A percentile compares a stretch with the other conserved stretches of the same genome.
These are phyloP conservation scores for Talaromyces sp. DNA, from an alignment of 2,329 filamentous ascomycete species.

Conservation along the genomic window DNA sequence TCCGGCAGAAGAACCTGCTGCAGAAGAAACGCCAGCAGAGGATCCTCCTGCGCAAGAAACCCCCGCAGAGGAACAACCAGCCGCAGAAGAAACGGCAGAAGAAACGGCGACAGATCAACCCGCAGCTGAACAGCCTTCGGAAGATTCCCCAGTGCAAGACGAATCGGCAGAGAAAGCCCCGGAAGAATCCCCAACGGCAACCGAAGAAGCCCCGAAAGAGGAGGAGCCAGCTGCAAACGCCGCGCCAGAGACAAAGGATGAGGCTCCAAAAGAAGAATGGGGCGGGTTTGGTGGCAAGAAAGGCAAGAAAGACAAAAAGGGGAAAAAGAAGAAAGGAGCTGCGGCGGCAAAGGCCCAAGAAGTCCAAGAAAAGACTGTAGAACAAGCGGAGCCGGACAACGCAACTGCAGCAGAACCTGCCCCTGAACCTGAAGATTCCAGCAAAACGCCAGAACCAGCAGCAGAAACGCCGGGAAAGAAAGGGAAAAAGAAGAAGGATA, in stretches of 20 bases:
- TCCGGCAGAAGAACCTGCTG: background rate
- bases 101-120: slow-evolving; percentile 12
- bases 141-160: slow-evolving; percentile 13
- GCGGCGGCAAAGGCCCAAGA: background rate
- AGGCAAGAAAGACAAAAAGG: background rate
- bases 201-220: slow-evolving; percentile 18
- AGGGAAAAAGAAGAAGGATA: slow-evolving; percentile 4
- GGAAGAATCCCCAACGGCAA: background rate
- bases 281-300: background rate
- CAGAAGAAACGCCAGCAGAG: slow-evolving; percentile 10
- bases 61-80: slow-evolving; percentile 14
- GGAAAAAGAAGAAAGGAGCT: background rate
- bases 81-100: slow-evolving; percentile 14
- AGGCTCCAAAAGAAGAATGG: background rate
- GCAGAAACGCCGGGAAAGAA: background rate
- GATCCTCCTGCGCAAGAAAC: slow-evolving; percentile 6
- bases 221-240: slow-evolving; percentile 17
- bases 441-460: background rate
- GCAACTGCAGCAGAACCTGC: background rate
- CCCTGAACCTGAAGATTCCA: background rate
- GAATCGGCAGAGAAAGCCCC: background rate
- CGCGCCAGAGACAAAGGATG: slow-evolving; percentile 1
- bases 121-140: slow-evolving; percentile 12
- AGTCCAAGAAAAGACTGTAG: background rate
- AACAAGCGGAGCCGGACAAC: background rate